A percentile compares a stretch with the other conserved stretches of the same genome.
Conservation (phyloP, 805 yeast genomes). For the Nakazawaea pomicola region DNA sequence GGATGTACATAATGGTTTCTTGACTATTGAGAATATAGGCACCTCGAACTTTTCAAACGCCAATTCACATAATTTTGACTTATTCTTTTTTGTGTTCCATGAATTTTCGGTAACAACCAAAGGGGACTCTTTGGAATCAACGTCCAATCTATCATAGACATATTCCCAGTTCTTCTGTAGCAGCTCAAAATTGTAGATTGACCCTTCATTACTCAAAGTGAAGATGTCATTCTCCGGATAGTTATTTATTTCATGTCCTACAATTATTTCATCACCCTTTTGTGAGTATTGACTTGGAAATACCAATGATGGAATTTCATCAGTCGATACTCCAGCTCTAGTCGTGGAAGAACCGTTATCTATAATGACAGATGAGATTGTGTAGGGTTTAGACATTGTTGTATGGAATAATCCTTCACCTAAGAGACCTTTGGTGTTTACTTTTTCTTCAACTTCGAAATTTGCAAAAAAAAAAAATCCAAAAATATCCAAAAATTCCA, state of each 20-base stretch:
- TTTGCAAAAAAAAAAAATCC: too few species aligned
- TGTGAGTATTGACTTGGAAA: conserved; percentile 53
- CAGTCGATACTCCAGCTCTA: conserved; percentile 66
- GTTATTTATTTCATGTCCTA: conserved; percentile 46
- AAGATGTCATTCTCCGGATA: conserved; percentile 43
- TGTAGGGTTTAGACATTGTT: conserved; percentile 20
- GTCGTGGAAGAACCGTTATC: conserved; percentile 64
- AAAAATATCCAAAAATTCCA: too few species aligned
- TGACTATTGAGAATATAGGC: conserved; percentile 71
- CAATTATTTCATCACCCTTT: conserved; percentile 30
- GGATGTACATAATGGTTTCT: conserved; percentile 72
- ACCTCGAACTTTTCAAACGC: conserved; percentile 73
- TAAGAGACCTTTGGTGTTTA: conserved; percentile 11
- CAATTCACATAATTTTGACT: conserved; percentile 54
- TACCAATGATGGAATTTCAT: conserved; percentile 55
- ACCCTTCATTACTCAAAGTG: conserved; percentile 59
- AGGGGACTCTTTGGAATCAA: conserved; percentile 59
- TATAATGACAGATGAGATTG: conserved; percentile 59
- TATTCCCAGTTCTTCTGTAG: conserved; percentile 63
- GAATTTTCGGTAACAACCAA: conserved; percentile 51
- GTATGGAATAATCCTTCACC: not conserved
- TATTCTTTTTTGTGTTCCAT: conserved; percentile 63
- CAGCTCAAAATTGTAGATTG: conserved; percentile 69
- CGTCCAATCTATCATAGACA: conserved; percentile 49
- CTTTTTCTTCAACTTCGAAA: conserved; percentile 12